Base-by-base conservation (phyloP, 176 grass and related monocot genomes). In the Secale cereale region DNA sequence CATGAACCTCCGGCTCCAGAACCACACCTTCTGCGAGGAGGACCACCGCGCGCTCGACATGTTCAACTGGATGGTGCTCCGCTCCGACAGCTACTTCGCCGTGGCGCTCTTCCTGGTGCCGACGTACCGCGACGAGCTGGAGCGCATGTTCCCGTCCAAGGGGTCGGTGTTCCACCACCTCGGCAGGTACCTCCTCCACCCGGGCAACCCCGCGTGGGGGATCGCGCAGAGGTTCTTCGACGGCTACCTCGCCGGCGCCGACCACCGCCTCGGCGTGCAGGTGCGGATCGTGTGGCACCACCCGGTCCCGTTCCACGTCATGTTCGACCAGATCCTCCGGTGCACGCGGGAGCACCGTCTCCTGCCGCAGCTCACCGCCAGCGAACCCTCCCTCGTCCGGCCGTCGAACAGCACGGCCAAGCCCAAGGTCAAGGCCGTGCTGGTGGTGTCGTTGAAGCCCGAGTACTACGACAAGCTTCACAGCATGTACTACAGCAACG, bases 71-170 rank as follows among this genome's bases (percentile, higher is more conserved):
- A 82, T 98, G 78, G 46, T 98, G 68, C 76, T 94, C 35, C 79
- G 89, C 75, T 93, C 96, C 1, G 87, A 98, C 77, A 86, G 87
- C 83, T 98, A 98, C 82, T 95, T 95, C 77, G 91, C 85, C 3
- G 85, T 90, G 14, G 82, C 63, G 8, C 86, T 98, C 8, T 98
- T 95, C 87, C 81, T 95, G 0, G 35, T 93, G 40, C 89, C 83
- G 2, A 23, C 33, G 77, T 95, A 91, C 84, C 81, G 91, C 32
- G 60, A 75, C 8, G 91, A 95, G 57, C 87, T 98, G 20, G 59
- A 40, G 7, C 54, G 68, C 8, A 78, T 98, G 87, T 98, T 98
- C 78, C 93, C 95, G 31, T 83, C 77, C 31, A 93, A 91, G 78
- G 87, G 27, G 2, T 76, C 91, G 0, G 90, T 95, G 54, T 98